Evolutionary conservation across 208 protist genomes (phyloP), one percentile per base, ranked within the genome.

Genomic region (Trypanosomatidae sp.): DNA sequence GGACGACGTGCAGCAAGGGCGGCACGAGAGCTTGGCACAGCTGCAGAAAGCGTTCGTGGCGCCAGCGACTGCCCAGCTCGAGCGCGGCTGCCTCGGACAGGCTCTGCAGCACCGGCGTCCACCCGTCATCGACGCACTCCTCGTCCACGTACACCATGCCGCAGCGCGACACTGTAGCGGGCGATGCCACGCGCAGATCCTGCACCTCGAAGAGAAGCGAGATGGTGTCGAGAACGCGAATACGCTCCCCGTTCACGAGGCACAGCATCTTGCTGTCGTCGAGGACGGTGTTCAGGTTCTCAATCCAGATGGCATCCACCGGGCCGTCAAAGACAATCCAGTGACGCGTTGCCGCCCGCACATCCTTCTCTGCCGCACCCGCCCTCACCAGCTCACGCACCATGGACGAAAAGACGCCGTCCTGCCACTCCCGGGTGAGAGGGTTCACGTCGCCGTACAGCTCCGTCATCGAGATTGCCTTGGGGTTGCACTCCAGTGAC

Each of bases 181-280:
- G 98, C 7, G 98, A 99, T 22, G 98, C 98, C 36, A 98, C 95
- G 33, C 90, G 87, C 69, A 99, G 80, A 74, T 99, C 96, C 73
- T 99, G 94, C n/a, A 99, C 98, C 80, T 99, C 99, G 82, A 99
- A 99, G 67, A 99, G 91, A 53, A 99, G 85, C 52, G 94, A 88
- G 71, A 98, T 92, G 17, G 88, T 93, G 53, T 87, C 80, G 19
- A 87, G 95, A 33, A 99, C 87, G 73, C 95, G 97, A 65, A 99
- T 99, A 65, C 97, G 93, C 83, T 99, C 97, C 28, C 97, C 95
- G 79, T 96, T 98, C 30, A 98, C 88, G 15, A 99, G 90, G 80
- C 98, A 99, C 17, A 99, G 92, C 88, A 98, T 98, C 83, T 98
- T 99, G 89, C 97, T 99, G 83, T 99, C 98, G 80, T 99, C 98